These are phyloP conservation scores for Pistacia integerrima DNA, from an alignment of 345 rosid genomes.

Conservation along the genomic window DNA sequence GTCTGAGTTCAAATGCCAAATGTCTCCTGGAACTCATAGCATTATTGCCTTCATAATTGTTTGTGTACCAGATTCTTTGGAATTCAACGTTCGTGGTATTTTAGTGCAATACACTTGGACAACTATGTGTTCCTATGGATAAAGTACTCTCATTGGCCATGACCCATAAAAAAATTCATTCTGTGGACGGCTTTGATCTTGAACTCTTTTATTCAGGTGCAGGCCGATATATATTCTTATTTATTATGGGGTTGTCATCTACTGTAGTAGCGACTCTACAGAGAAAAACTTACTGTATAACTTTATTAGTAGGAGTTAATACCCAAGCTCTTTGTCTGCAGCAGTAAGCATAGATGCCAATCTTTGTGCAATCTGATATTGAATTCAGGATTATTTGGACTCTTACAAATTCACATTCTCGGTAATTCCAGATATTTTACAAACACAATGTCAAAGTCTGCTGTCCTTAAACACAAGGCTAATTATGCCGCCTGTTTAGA, in stretches of 20 bases:
- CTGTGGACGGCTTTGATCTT: too few relatives aligned
- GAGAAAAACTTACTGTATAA: too few relatives aligned
- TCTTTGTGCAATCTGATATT: slow-evolving; percentile 2
- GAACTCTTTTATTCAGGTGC: too few relatives aligned
- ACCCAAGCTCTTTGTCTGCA: not conserved
- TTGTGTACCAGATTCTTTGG: not conserved
- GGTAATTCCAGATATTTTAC: not conserved
- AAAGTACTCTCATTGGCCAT: not conserved
- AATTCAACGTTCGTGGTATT: not conserved
- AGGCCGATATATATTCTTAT: too few relatives aligned
- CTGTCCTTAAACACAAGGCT: not conserved
- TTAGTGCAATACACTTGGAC: not conserved
- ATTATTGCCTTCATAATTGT: not conserved
- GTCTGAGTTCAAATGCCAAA: not conserved
- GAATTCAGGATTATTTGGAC: not conserved
- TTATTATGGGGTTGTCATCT: too few relatives aligned
- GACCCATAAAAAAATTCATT: too few relatives aligned
- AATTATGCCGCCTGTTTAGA: not conserved
- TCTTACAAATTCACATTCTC: not conserved
- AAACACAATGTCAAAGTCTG: not conserved
- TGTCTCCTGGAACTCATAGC: not conserved
- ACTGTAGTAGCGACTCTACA: not conserved
- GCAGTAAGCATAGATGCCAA: not conserved
- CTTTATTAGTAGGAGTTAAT: not conserved
- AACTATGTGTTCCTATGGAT: not conserved